Base-by-base conservation (phyloP, 495 filamentous ascomycete genomes). In the Talaromyces thailandensis region DNA sequence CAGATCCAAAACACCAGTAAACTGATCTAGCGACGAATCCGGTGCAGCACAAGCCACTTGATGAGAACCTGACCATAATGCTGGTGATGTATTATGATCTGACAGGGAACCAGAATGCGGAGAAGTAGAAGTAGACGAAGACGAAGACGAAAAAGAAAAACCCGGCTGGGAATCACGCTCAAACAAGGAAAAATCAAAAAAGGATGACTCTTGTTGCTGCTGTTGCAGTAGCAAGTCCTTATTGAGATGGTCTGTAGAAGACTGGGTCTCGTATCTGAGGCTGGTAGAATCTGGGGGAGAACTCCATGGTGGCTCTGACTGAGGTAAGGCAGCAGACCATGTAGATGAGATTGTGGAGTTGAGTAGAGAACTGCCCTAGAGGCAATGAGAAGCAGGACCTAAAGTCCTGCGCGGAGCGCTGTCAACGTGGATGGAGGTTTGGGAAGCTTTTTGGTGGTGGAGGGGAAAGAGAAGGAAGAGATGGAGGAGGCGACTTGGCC, bases 351-450 rank as follows among this genome's bases (percentile, higher is more conserved):
- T 61, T 37, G 59, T 50, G 59, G 24, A 51, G 45, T 14, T 29
- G 7, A 21, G 14, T 6, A 57, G 40, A 31, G 40, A 21, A 61
- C 40, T 28, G 59, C 59, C 58, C 43, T 61, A 50, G 59, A 51
- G 59, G 59, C 59, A 40, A 48, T 45, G 59, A 9, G 37, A 40
- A 28, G 59, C 59, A 61, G 59, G 59, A 61, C 59, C 50, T 24
- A 25, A 24, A 25, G 59, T 61, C 59, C 59, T 61, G 59, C 59
- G 16, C 59, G 26, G 14, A 48, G 25, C 21, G 59, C 59, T 61
- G 59, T 51, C 59, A 61, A 59, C 16, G 57, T 43, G 29, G 7
- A 18, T n/a, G 26, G 18, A 28, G 43, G 55, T 8, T 40, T 29
- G 8, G 28, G 26, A 26, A 23, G 28, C 7, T 9, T 35, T 29